Base-by-base conservation (phyloP, 225 moss, liverwort and hornwort species). In the Pseudoscleropodium purum region DNA sequence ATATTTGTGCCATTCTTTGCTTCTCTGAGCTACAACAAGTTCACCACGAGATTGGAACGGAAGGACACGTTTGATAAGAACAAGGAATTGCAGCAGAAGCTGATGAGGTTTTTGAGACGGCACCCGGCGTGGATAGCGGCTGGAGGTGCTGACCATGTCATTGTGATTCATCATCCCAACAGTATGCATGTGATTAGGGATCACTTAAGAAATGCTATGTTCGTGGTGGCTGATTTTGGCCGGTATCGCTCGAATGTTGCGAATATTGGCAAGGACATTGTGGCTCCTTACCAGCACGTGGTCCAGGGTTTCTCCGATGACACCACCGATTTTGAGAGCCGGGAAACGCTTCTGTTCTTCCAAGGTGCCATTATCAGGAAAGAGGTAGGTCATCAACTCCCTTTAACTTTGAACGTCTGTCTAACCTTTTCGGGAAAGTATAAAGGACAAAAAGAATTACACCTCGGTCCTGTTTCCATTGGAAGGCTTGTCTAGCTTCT, bases 1-100 rank as follows among this genome's bases (percentile, higher is more conserved):
- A 83, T 96, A 30, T 94, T 94, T 34, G 96, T 96, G 29, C 96
- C 96, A 34, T 95, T 92, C 85, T 96, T 95, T 84, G 93, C 96
- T 39, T 96, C 96, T 7, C 70, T 95, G 52, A 93, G 94, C 87
- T 96, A 95, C 88, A 95, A 95, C 79, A 94, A 90, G 70, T 94
- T 87, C 88, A 83, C 83, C 82, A 93, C 94, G 60, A 79, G 86
- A 37, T 82, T 90, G 63, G 83, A 91, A 61, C 69, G 66, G 23
- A 84, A 75, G 66, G n/a, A n/a, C 9, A 9, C 83, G 43, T 23
- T n/a, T 21, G 91, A 95, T 64, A 89, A 75, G 89, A 92, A 94
- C 85, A 69, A 63, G 47, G 92, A 93, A 30, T 82, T 95, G 74
- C 94, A 96, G 64, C 86, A 92, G n/a, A 90, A 92, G 73, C 92